Evolutionary conservation across 768 basidiomycete species (phyloP).

Genomic region (Tricholoma terreum): DNA sequence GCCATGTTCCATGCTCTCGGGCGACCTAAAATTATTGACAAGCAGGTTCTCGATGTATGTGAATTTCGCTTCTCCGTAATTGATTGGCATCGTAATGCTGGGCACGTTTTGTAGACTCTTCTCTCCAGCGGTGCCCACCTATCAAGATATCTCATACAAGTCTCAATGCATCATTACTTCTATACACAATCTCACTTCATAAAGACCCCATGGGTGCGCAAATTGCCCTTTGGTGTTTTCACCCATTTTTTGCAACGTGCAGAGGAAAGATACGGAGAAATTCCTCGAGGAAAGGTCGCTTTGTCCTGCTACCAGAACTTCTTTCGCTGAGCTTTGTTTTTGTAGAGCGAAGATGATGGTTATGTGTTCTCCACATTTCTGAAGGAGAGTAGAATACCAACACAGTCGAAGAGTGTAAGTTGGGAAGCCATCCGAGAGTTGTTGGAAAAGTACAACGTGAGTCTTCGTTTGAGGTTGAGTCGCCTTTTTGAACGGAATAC

Average conservation of each 20-base stretch:
- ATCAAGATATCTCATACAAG: conserved; percentile 76
- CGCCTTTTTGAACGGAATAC: conserved; percentile 14
- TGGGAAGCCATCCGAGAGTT: conserved; percentile 67
- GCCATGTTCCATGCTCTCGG: conserved; percentile 77
- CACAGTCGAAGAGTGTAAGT: conserved; percentile 52
- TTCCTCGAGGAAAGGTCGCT: conserved; percentile 57
- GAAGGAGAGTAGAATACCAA: conserved; percentile 65
- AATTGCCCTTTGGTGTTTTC: conserved; percentile 58
- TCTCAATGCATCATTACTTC: conserved; percentile 78
- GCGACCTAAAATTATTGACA: conserved; percentile 61
- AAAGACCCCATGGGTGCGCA: conserved; percentile 72
- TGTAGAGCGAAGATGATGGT: conserved; percentile 71
- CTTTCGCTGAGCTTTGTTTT: background rate
- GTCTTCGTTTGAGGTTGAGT: conserved; percentile 19
- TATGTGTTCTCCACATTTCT: conserved; percentile 60
- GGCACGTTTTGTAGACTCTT: conserved; percentile 49
- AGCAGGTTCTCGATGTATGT: conserved; percentile 69
- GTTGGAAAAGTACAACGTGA: conserved; percentile 67
- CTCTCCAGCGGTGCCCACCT: conserved; percentile 73
- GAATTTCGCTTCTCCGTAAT: conserved; percentile 8
- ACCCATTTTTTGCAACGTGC: conserved; percentile 61
- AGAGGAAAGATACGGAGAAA: conserved; percentile 56
- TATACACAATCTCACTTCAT: conserved; percentile 70
- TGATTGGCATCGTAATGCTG: too few relatives aligned
- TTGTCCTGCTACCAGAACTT: conserved; percentile 4